Conservation (phyloP, 2,329 filamentous ascomycete species). For the Exophiala viscosa region DNA sequence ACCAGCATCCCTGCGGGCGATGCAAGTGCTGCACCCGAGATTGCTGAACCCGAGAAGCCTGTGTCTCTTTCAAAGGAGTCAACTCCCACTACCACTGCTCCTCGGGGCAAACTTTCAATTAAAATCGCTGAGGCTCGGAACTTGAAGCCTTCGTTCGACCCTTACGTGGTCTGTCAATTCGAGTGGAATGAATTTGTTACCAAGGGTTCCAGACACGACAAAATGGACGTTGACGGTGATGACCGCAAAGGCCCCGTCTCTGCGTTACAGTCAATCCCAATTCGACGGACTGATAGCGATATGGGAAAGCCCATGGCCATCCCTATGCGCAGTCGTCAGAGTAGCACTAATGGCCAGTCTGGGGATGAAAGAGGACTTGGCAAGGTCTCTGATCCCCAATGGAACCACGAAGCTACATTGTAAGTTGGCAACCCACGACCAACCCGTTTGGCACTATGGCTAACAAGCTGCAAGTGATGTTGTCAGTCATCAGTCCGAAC, state of each 20-base stretch:
- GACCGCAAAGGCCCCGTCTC: slow-evolving; percentile 54
- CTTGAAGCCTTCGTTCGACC: slow-evolving; percentile 75
- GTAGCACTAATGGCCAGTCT: slow-evolving; percentile 79
- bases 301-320: slow-evolving; percentile 86
- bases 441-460: slow-evolving; percentile 16
- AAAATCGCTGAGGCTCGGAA: slow-evolving; percentile 83
- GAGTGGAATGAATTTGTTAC: slow-evolving; percentile 97
- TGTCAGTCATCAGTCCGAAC: slow-evolving; percentile 80
- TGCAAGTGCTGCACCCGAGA: slow-evolving; percentile 18
- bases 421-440: slow-evolving; percentile 50
- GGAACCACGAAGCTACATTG: slow-evolving; percentile 96
- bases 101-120: slow-evolving; percentile 85
- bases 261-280: slow-evolving; percentile 53
- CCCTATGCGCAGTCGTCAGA: slow-evolving; percentile 93
- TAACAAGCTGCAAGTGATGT: slow-evolving; percentile 66
- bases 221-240: slow-evolving; percentile 58
- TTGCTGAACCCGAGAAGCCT: slow-evolving; percentile 10
- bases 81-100: slow-evolving; percentile 60
- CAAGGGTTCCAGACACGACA: slow-evolving; percentile 67
- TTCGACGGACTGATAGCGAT: slow-evolving; percentile 72
- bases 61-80: slow-evolving; percentile 36
- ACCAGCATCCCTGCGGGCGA: slow-evolving; percentile 27
- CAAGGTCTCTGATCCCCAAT: slow-evolving; percentile 77
- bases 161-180: slow-evolving; percentile 94
- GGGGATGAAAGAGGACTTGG: slow-evolving; percentile 62